Percentiles rank a stretch among this genome's conserved stretches.
phyloP scores from a whole-genome alignment of 2,329 filamentous ascomycete species.

The Cladosporium sp. region DNA sequence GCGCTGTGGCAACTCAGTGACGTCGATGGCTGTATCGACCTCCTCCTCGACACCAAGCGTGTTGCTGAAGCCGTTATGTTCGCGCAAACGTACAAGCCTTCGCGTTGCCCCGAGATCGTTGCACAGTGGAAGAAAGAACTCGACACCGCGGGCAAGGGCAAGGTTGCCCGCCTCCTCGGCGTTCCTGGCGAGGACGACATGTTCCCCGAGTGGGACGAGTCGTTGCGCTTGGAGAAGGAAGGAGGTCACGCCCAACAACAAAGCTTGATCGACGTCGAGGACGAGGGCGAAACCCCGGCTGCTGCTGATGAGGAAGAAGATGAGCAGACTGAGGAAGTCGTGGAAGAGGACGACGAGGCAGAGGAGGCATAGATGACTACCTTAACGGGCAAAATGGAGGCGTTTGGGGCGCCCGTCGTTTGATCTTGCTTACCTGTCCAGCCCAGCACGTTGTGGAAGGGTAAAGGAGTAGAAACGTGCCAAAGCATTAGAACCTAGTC shows the following conservation, averaged over 20 bases:
- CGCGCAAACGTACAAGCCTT: constrained; percentile 92
- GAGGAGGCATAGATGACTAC: not conserved
- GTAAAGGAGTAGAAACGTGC: not conserved
- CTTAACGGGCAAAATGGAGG: not conserved
- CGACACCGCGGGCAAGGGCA: constrained; percentile 79
- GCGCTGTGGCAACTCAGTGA: constrained; percentile 85
- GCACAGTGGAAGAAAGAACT: constrained; percentile 76
- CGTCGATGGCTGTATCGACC: constrained; percentile 72
- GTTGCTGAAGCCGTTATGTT: constrained; percentile 85
- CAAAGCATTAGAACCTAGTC: not conserved
- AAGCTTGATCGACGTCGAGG: constrained; percentile 38
- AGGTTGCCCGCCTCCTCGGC: constrained; percentile 78
- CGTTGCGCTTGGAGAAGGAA: constrained; percentile 73
- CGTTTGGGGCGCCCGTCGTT: not conserved
- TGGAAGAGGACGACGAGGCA: not conserved
- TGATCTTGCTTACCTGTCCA: not conserved
- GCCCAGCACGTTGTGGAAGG: not conserved
- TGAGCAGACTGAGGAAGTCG: constrained; percentile 43
- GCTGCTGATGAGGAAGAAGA: constrained; percentile 38
- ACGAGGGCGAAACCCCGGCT: constrained; percentile 49
- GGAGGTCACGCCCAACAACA: constrained; percentile 52
- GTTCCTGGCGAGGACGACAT: constrained; percentile 66
- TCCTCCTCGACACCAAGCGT: constrained; percentile 74
- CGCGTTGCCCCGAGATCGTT: constrained; percentile 63
- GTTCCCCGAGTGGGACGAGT: constrained; percentile 96